Base-by-base conservation (phyloP, 345 rosid species). In the Salix purpurea region DNA sequence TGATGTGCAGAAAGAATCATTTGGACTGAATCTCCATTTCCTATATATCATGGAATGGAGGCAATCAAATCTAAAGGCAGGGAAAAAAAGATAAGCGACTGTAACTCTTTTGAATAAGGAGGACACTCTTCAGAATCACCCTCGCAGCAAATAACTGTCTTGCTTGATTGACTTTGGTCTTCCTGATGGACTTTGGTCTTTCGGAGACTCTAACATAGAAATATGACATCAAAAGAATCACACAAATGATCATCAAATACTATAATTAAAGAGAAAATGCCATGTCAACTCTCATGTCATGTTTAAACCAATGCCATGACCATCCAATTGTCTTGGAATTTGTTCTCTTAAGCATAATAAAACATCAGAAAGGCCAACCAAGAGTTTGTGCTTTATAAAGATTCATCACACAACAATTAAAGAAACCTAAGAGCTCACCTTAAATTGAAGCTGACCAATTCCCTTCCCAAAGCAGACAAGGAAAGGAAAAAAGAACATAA, bases 171-270 rank as follows among this genome's bases (percentile, higher is more conserved):
- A 56, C 30, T 1, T 73, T 30, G 83, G 69, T 72, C 70, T 88
- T 52, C 46, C 81, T 8, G 86, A 72, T 24, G 91, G 86, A 68
- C 86, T 83, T 74, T 83, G 83, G 54, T 83, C 82, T 83, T 89
- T 91, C 10, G 92, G 90, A 76, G 94, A 89, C 72, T 90, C 98
- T 93, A 80, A 69, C 40, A 82, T 26, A 67, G 36, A 73, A 73
- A 69, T 18, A 54, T 56, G 24, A 14, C 0, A 69, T 44, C 34
- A 40, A 36, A 67, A 75, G 58, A 75, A 83, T 44, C 32, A 73
- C 61, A 68, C 7, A 32, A 72, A 42, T 39, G 34, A 39, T 44
- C 36, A 56, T 65, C 36, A 65, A 71, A 44, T 21, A 34, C 58
- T 58, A 19, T 56, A n/a, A n/a, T n/a, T n/a, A 75, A 66, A 66